A percentile compares a stretch with the other conserved stretches of the same genome.
These are phyloP conservation scores for Starmerella ratchasimensis DNA, from an alignment of 805 yeast genomes.

Conservation along the genomic window DNA sequence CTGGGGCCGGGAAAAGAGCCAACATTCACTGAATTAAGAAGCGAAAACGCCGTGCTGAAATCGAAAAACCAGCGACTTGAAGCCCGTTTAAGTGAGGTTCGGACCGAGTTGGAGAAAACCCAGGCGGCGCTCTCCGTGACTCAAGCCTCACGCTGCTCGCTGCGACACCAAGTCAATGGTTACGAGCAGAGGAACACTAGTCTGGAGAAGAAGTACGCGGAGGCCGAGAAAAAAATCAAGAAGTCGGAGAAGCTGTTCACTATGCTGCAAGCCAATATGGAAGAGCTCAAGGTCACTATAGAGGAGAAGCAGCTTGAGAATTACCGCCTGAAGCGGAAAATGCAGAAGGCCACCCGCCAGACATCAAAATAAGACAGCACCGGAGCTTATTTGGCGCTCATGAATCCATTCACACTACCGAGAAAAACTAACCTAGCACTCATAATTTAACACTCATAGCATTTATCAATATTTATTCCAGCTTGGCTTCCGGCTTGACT, in stretches of 20 bases:
- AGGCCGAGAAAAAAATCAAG: slow-evolving; percentile 19
- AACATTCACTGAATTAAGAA: too few species aligned
- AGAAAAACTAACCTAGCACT: too few species aligned
- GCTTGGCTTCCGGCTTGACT: too few species aligned
- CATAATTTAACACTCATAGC: too few species aligned
- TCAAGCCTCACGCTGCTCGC: slow-evolving; percentile 20
- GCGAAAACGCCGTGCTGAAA: neutral
- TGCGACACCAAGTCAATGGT: slow-evolving; percentile 24
- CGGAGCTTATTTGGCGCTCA: too few species aligned
- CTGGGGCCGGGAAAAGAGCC: too few species aligned
- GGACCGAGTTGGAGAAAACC: slow-evolving; percentile 8
- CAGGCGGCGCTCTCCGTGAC: slow-evolving; percentile 19
- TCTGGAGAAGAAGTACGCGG: slow-evolving; percentile 19
- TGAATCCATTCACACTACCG: too few species aligned
- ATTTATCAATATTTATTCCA: too few species aligned
- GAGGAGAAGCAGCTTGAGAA: slow-evolving; percentile 28
- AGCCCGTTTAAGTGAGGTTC: slow-evolving; percentile 7
- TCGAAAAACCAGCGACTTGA: slow-evolving; percentile 1
- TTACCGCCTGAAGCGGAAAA: slow-evolving; percentile 10
- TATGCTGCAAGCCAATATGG: slow-evolving; percentile 22
- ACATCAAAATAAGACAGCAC: too few species aligned
- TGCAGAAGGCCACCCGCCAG: too few species aligned
- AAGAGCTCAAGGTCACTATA: slow-evolving; percentile 25
- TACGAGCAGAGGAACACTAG: slow-evolving; percentile 20
- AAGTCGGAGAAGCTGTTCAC: slow-evolving; percentile 17